Evolutionary conservation across 164 flowering plant genomes (phyloP), one percentile per base, ranked within the genome.

Genomic region (Buxus sempervirens): DNA sequence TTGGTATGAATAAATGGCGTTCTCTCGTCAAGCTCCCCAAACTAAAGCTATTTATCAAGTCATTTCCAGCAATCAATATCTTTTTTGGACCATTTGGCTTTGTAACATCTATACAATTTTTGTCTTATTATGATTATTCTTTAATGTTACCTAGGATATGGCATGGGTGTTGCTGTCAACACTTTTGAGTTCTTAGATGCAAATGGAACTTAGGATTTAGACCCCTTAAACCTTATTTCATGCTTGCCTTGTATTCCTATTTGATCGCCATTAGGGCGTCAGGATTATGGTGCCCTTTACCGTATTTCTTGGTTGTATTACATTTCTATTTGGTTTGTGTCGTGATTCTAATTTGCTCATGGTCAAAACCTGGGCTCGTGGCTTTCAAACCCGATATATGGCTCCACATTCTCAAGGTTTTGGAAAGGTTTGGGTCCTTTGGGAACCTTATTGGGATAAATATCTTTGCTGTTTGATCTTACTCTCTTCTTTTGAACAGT

Each of bases 1-100:
- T 70, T 36, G 9, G 68, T 71, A 62, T 54, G 45, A 77, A 76
- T 63, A 81, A 83, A 77, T 69, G 75, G 64, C 63, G 65, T 49
- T 45, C 23, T 24, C 20, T 64, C 63, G 27, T 70, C 32, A 25
- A 65, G 28, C 28, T 69, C 62, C 41, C 58, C 28, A 45, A 20
- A 21, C 27, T 16, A 41, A 9, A 63, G 68, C 58, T 28, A 26
- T 64, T 64, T 38, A 28, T 67, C 57, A 45, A 70, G 60, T 6
- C 58, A 51, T n/a, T 51, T 69, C 27, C 58, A 53, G 73, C 45
- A 60, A 53, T 59, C 26, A 51, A 24, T 72, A 74, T 76, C n/a
- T n/a, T 74, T 74, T 76, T 77, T 78, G 65, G 64, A 65, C 67
- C 20, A 8, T 54, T 71, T 42, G 67, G 61, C 41, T 64, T 66